Evolutionary conservation across 495 filamentous ascomycete genomes (phyloP).

Genomic region (Penicillium dipodomyicola): DNA sequence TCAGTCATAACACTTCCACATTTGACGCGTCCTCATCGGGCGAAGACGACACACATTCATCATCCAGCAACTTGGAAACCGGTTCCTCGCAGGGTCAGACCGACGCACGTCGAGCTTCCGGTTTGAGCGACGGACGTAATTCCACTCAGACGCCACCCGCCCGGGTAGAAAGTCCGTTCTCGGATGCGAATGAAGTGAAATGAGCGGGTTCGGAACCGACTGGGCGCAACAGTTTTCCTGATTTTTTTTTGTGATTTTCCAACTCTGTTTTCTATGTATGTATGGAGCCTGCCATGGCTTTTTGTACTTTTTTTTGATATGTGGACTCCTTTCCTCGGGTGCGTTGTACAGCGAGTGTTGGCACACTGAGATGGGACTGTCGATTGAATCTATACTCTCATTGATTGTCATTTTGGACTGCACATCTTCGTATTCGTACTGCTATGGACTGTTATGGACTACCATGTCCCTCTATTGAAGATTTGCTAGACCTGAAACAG

Average conservation of each 20-base stretch:
- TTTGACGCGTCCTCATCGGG: slow-evolving; percentile 43
- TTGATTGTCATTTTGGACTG: not conserved
- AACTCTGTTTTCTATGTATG: slow-evolving; percentile 24
- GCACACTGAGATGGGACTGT: slow-evolving; percentile 19
- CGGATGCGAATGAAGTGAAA: slow-evolving; percentile 55
- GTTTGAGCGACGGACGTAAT: slow-evolving; percentile 19
- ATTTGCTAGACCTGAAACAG: not conserved
- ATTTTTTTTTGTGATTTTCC: slow-evolving; percentile 11
- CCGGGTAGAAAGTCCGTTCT: slow-evolving; percentile 45
- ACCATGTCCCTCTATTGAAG: not conserved
- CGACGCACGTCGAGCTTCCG: slow-evolving; percentile 19
- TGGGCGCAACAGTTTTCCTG: slow-evolving; percentile 7
- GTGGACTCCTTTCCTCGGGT: slow-evolving; percentile 12
- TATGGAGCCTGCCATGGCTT: slow-evolving; percentile 21
- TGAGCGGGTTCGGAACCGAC: slow-evolving; percentile 32
- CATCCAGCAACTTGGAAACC: slow-evolving; percentile 38
- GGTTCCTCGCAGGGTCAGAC: slow-evolving; percentile 59
- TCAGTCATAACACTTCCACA: slow-evolving; percentile 29
- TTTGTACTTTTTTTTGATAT: slow-evolving; percentile 17
- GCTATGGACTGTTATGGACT: not conserved
- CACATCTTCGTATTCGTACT: not conserved
- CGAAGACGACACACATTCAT: slow-evolving; percentile 24
- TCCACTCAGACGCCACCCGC: slow-evolving; percentile 30
- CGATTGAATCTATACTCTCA: slow-evolving; percentile 17
- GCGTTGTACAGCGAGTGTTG: slow-evolving; percentile 30